phyloP scores from a whole-genome alignment of 352 stramenopile genomes.

The Phytophthora melonis region DNA sequence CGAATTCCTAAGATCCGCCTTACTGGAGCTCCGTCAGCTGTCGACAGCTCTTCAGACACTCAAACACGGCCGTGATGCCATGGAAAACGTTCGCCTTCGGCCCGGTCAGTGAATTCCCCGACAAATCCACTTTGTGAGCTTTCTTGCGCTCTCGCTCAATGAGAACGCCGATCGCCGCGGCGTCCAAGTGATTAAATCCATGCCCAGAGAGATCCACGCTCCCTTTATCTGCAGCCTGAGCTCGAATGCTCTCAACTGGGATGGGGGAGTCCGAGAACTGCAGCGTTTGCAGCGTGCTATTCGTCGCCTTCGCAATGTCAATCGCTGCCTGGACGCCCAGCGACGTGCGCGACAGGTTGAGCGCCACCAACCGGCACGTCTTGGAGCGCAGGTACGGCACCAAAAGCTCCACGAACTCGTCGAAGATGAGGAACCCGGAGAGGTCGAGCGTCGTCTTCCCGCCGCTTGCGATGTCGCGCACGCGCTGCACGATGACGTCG shows the following conservation, averaged over 20 bases:
- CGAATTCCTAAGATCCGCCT: background rate
- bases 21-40: conserved; percentile 70
- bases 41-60: conserved; percentile 53
- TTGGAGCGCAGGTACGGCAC: conserved; percentile 62
- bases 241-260: conserved; percentile 41
- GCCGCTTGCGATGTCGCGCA: conserved; percentile 51
- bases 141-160: conserved; percentile 61
- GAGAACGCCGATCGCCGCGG: conserved; percentile 59
- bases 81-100: conserved; percentile 61
- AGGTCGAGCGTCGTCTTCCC: conserved; percentile 58
- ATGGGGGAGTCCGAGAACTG: conserved; percentile 60
- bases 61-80: conserved; percentile 56
- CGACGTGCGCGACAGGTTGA: conserved; percentile 65
- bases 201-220: conserved; percentile 35
- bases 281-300: conserved; percentile 50
- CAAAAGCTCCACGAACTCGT: conserved; percentile 70
- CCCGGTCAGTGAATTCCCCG: conserved; percentile 61
- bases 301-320: conserved; percentile 49
- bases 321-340: conserved; percentile 58
- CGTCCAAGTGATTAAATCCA: conserved; percentile 69
- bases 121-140: conserved; percentile 60
- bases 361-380: conserved; percentile 49
- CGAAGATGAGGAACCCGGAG: conserved; percentile 59
- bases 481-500: conserved; percentile 60
- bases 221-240: conserved; percentile 40